phyloP scores from a whole-genome alignment of 2,329 filamentous ascomycete species.

The Fusarium austroafricanum region DNA sequence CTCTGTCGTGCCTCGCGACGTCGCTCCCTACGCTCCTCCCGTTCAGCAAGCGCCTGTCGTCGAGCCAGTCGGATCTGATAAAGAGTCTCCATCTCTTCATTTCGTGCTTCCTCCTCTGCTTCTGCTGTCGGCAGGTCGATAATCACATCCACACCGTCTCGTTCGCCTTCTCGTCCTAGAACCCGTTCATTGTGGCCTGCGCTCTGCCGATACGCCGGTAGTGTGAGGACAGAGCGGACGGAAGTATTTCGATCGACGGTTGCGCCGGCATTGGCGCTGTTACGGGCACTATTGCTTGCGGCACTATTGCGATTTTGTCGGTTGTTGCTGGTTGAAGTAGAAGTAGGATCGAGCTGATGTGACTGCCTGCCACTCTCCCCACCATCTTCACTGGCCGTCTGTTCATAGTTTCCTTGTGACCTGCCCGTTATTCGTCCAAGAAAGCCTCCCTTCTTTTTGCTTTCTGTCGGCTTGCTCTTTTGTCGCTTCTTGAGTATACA shows the following conservation, averaged over 20 bases:
- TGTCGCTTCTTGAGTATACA: conserved; percentile 35
- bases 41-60: conserved; percentile 78
- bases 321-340: conserved; percentile 29
- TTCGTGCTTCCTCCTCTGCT: conserved; percentile 80
- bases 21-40: conserved; percentile 78
- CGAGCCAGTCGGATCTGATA: conserved; percentile 89
- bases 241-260: conserved; percentile 84
- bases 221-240: conserved; percentile 91
- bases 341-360: conserved; percentile 43
- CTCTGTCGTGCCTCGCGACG: conserved; percentile 77
- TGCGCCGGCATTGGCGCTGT: conserved; percentile 45
- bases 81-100: conserved; percentile 91
- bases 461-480: conserved; percentile 17
- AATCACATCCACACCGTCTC: conserved; percentile 90
- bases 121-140: conserved; percentile 85
- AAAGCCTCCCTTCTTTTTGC: conserved; percentile 39
- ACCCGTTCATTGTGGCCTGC: conserved; percentile 83
- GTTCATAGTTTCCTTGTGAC: conserved; percentile 46
- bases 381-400: conserved; percentile 48
- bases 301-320: conserved; percentile 31
- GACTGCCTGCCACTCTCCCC: conserved; percentile 39
- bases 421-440: conserved; percentile 35
- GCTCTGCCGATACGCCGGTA: conserved; percentile 83
- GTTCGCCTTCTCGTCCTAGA: conserved; percentile 88
- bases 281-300: conserved; percentile 18